Evolutionary conservation across 139 green algal species (phyloP), one percentile per base, ranked within the genome.

Genomic region (Chlamydomonas sp.): DNA sequence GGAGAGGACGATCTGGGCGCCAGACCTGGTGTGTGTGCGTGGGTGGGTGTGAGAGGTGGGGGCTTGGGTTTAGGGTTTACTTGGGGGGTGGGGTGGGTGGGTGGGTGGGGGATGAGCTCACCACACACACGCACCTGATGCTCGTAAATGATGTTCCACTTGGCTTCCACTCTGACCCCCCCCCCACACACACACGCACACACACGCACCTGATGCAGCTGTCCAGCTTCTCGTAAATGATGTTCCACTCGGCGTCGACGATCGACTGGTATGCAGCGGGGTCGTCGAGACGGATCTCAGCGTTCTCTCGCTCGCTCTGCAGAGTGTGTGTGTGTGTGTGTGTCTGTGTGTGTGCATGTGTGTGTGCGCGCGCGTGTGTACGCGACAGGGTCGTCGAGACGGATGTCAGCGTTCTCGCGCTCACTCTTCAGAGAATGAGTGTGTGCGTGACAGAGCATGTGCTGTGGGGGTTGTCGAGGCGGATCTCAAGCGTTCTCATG

Each of bases 161-260:
- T n/a, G n/a, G n/a, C n/a, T n/a, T n/a, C n/a, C n/a, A n/a, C n/a
- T n/a, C n/a, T n/a, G n/a, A n/a, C n/a, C n/a, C 43, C 43, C 43
- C 43, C 43, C 43, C 43, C 43, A 13, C 43, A 13, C 43, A 13
- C 43, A 13, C 43, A 54, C 20, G 20, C 13, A 54, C 43, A 54
- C 43, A 54, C 43, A 26, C 16, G 20, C n/a, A 54, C 28, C 57
- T 72, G 8, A 81, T 90, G 65, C 86, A 98, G 70, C 90, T 90
- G 43, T 89, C 87, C 47, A 99, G 88, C 86, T 99, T 99, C 67
- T 95, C 85, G 73, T 98, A 98, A 65, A 99, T 99, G 79, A 99
- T 97, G 87, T 97, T 97, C 95, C 95, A 99, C 81, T 99, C 95
- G 1, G 93, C 93, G 67, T 98, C 94, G 59, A 98, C 94, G 64